Conservation (phyloP, 169 alveolate genomes). For the Plasmodium gonderi region DNA sequence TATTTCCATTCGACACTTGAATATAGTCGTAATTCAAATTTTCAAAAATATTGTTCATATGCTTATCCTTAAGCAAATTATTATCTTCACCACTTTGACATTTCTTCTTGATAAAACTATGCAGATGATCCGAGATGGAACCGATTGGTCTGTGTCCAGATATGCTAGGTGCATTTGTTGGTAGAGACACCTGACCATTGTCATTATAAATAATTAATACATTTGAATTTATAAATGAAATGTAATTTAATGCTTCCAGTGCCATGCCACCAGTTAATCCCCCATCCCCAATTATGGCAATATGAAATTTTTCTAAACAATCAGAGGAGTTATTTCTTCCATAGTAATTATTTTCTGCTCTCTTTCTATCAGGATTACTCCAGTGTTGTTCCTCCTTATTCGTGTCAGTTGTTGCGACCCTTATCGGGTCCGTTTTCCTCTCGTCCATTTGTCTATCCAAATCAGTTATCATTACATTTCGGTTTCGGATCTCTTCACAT, state of each 20-base stretch:
- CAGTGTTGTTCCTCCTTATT: neutral
- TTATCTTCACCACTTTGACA: neutral
- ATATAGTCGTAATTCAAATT: constrained; percentile 76
- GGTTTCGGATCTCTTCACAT: no score
- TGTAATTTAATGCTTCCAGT: constrained; percentile 88
- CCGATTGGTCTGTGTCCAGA: constrained; percentile 78
- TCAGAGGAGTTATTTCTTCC: neutral
- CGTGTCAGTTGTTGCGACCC: neutral
- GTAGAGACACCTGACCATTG: constrained; percentile 89
- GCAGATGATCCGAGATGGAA: constrained; percentile 69
- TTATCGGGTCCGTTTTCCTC: no score
- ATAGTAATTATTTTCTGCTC: neutral
- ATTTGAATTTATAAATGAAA: constrained; percentile 85
- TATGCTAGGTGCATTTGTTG: constrained; percentile 83
- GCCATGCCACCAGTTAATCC: constrained; percentile 93
- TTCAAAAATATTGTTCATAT: constrained; percentile 59
- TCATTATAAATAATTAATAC: constrained; percentile 89
- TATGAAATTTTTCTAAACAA: constrained; percentile 67
- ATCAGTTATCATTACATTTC: no score
- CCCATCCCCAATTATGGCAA: constrained; percentile 91
- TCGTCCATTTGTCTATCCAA: no score
- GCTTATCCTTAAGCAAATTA: neutral
- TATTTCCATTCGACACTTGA: constrained; percentile 89
- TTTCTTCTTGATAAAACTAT: constrained; percentile 24
- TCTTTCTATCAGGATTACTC: no score